Evolutionary conservation across 495 filamentous ascomycete species (phyloP).

Genomic region (Tuber umbilicatum): DNA sequence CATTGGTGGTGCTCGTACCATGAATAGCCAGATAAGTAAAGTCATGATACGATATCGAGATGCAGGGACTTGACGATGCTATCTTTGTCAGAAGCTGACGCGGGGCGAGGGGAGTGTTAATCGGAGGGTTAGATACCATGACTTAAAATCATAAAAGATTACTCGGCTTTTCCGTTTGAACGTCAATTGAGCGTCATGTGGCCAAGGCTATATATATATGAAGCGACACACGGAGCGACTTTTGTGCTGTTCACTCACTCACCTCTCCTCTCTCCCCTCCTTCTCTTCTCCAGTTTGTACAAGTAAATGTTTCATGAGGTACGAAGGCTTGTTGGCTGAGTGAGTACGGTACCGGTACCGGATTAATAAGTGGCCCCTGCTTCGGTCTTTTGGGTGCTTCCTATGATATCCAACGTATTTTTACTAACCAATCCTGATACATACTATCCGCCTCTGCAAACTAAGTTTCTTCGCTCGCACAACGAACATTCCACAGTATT

Average conservation of each 20-base stretch:
- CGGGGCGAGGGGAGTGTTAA: neutral
- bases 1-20: neutral
- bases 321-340: neutral
- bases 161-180: neutral
- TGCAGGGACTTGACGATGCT: neutral
- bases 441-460: neutral
- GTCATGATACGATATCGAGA: neutral
- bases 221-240: neutral
- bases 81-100: neutral
- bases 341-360: neutral
- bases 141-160: neutral
- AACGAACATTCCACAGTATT: neutral
- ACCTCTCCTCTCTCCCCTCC: neutral
- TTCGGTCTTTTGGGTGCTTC: neutral
- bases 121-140: neutral
- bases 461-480: neutral
- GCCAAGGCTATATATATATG: neutral
- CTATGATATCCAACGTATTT: neutral
- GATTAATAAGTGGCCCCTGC: neutral
- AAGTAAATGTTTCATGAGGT: neutral
- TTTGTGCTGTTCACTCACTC: neutral
- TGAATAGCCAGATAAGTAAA: neutral
- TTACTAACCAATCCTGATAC: neutral
- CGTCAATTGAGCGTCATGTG: neutral
- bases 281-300: neutral